These are phyloP conservation scores for Ambrosiella cleistominuta DNA, from an alignment of 2,329 filamentous ascomycete genomes.

Conservation along the genomic window DNA sequence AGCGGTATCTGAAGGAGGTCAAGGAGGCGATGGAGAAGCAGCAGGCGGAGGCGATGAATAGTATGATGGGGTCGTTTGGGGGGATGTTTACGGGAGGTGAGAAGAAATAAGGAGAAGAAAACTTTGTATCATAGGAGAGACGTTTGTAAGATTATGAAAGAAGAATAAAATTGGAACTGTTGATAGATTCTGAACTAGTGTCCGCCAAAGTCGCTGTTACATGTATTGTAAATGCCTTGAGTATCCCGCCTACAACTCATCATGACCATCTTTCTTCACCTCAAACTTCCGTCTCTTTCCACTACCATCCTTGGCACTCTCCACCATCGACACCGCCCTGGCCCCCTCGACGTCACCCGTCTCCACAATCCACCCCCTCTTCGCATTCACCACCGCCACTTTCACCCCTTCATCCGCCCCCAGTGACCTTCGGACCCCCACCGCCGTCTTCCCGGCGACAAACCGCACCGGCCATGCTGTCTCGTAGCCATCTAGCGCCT, in stretches of 20 bases:
- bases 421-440: background rate
- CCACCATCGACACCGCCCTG: slow-evolving; percentile 65
- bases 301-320: slow-evolving; percentile 79
- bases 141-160: background rate
- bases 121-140: background rate
- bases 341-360: slow-evolving; percentile 26
- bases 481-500: background rate
- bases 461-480: background rate
- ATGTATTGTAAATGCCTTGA: too few species aligned
- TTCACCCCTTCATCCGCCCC: slow-evolving; percentile 34
- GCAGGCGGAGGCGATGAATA: slow-evolving; percentile 79
- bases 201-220: too few species aligned
- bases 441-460: background rate
- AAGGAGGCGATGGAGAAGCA: slow-evolving; percentile 72
- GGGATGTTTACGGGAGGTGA: slow-evolving; percentile 32
- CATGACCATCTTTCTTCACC: slow-evolving; percentile 24
- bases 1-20: slow-evolving; percentile 92
- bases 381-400: slow-evolving; percentile 68
- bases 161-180: background rate
- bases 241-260: slow-evolving; percentile 12
- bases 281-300: slow-evolving; percentile 59
- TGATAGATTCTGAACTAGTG: background rate
- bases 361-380: slow-evolving; percentile 69
- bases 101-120: background rate
- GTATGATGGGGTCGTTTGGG: slow-evolving; percentile 66